Evolutionary conservation across 2,329 filamentous ascomycete genomes (phyloP).

Genomic region (Curvularia lunata): DNA sequence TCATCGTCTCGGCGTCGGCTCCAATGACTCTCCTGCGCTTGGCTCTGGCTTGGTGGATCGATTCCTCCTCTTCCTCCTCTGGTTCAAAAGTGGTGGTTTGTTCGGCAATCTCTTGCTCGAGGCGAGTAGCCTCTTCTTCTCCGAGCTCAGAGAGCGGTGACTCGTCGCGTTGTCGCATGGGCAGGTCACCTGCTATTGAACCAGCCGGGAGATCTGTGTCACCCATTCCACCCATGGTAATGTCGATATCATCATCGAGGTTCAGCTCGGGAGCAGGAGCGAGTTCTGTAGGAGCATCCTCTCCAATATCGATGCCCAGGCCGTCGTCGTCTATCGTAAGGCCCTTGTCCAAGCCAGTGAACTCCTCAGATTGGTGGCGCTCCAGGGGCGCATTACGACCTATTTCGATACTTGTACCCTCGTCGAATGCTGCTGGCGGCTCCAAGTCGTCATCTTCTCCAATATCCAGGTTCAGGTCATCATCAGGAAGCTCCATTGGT

Average conservation of each 20-base stretch:
- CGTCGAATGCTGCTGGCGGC: slow-evolving; percentile 34
- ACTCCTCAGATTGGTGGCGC: slow-evolving; percentile 42
- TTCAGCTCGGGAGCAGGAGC: slow-evolving; percentile 32
- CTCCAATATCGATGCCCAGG: slow-evolving; percentile 53
- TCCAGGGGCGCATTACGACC: slow-evolving; percentile 82
- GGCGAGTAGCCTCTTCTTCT: slow-evolving; percentile 62
- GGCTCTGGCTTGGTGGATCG: slow-evolving; percentile 70
- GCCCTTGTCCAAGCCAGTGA: slow-evolving; percentile 58
- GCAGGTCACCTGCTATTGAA: slow-evolving; percentile 58
- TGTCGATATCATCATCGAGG: slow-evolving; percentile 46
- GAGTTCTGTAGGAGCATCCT: slow-evolving; percentile 37
- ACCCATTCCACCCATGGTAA: slow-evolving; percentile 56
- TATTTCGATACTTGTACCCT: slow-evolving; percentile 75
- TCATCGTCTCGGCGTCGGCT: slow-evolving; percentile 80
- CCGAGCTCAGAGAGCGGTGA: slow-evolving; percentile 63
- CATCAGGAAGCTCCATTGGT: slow-evolving; percentile 41
- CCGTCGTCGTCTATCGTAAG: slow-evolving; percentile 61
- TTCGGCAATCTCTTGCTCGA: slow-evolving; percentile 65
- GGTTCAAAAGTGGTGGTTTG: slow-evolving; percentile 46
- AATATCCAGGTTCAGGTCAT: slow-evolving; percentile 69
- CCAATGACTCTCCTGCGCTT: slow-evolving; percentile 82
- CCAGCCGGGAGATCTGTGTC: slow-evolving; percentile 52
- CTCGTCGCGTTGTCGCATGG: slow-evolving; percentile 51
- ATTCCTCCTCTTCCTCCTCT: slow-evolving; percentile 58
- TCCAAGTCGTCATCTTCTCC: slow-evolving; percentile 55